These are phyloP conservation scores for Quercus aquifolioides DNA, from an alignment of 306 rosid species.

Conservation along the genomic window DNA sequence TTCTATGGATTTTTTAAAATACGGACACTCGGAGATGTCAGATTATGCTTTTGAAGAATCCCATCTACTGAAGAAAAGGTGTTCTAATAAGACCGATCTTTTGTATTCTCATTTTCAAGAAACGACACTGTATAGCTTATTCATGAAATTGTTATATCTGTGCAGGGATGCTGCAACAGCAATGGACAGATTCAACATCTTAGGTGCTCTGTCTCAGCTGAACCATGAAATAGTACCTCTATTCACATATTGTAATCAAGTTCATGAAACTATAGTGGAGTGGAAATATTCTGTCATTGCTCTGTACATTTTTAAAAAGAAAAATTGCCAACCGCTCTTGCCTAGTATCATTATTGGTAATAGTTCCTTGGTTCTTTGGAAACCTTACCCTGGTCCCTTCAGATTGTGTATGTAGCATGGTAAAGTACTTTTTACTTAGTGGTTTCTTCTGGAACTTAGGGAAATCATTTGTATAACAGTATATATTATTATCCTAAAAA, in stretches of 20 bases:
- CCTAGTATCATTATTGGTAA: neutral
- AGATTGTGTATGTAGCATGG: neutral
- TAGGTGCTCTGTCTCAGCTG: constrained; percentile 43
- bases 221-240: constrained; percentile 5
- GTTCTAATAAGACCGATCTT: constrained; percentile 8
- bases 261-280: constrained; percentile 12
- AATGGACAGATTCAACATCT: constrained; percentile 45
- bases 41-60: constrained; percentile 46
- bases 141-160: constrained; percentile 25
- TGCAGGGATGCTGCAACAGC: constrained; percentile 50
- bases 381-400: neutral
- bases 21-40: constrained; percentile 26
- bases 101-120: constrained; percentile 1
- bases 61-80: constrained; percentile 44
- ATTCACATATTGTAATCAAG: neutral
- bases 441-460: neutral
- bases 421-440: neutral
- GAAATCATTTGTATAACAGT: neutral
- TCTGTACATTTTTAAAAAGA: neutral
- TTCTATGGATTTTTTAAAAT: constrained; percentile 37
- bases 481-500: neutral
- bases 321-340: neutral
- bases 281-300: neutral
- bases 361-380: neutral
- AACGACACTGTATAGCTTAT: constrained; percentile 11